These are phyloP conservation scores for Geranium rotundifolium DNA, from an alignment of 345 rosid species.

Conservation along the genomic window DNA sequence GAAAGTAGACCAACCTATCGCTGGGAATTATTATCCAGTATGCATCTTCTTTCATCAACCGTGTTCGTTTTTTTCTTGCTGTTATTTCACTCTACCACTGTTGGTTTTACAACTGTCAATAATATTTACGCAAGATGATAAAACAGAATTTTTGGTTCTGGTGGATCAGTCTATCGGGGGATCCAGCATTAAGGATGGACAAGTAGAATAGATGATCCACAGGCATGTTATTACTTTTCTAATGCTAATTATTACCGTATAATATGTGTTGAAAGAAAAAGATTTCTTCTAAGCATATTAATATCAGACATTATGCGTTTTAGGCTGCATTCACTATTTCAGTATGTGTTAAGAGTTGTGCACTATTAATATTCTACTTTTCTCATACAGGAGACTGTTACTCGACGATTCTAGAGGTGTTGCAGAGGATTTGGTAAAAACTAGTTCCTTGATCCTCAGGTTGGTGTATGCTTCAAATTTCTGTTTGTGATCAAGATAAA, in stretches of 20 bases:
- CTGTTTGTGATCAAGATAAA: too few species aligned
- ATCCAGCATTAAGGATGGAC: constrained; percentile 80
- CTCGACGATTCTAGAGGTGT: constrained; percentile 93
- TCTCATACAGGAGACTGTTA: constrained; percentile 59
- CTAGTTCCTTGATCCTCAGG: too few species aligned
- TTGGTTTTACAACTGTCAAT: neutral
- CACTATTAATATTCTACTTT: too few species aligned
- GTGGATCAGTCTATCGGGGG: constrained; percentile 91
- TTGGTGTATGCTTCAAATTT: too few species aligned
- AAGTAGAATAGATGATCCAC: constrained; percentile 91
- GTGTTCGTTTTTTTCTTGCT: too few species aligned
- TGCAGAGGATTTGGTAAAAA: constrained; percentile 72
- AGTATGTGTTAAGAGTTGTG: too few species aligned
- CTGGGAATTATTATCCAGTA: constrained; percentile 97
- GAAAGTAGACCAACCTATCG: constrained; percentile 81
- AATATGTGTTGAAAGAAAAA: too few species aligned
- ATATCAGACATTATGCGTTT: too few species aligned
- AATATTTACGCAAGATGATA: constrained; percentile 37
- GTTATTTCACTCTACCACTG: neutral
- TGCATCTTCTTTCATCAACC: constrained; percentile 5
- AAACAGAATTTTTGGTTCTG: constrained; percentile 75
- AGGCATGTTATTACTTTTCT: constrained; percentile 31
- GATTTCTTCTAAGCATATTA: too few species aligned
- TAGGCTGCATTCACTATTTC: too few species aligned
- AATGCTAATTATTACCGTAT: neutral